phyloP scores from a whole-genome alignment of 768 basidiomycete species.

The Pleurotus djamor region DNA sequence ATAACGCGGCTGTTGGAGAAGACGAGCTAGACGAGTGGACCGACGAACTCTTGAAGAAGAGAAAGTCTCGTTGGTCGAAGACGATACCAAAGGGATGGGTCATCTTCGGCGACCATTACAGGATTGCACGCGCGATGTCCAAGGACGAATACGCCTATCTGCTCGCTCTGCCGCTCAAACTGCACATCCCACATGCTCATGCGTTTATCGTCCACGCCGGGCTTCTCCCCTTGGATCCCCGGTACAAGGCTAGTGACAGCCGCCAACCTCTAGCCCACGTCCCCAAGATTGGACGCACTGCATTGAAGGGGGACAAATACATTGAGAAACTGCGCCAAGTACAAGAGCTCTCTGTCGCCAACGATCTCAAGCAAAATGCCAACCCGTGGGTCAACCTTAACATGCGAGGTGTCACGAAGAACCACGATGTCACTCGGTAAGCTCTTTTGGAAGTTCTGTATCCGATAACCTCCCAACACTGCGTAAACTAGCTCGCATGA shows the following conservation, averaged over 20 bases:
- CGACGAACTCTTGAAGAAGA: slow-evolving; percentile 23
- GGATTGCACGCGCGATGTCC: slow-evolving; percentile 68
- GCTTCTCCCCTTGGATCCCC: slow-evolving; percentile 70
- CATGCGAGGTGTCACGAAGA: slow-evolving; percentile 53
- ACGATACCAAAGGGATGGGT: slow-evolving; percentile 69
- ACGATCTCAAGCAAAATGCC: slow-evolving; percentile 69
- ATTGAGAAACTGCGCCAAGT: slow-evolving; percentile 38
- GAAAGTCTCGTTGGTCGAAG: slow-evolving; percentile 39
- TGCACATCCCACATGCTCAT: slow-evolving; percentile 77
- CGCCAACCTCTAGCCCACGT: slow-evolving; percentile 71
- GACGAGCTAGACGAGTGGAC: slow-evolving; percentile 41
- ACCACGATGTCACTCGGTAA: slow-evolving; percentile 43
- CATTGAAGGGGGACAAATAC: slow-evolving; percentile 11
- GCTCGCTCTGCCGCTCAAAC: slow-evolving; percentile 63
- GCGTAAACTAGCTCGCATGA: slow-evolving; percentile 22
- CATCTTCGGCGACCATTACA: slow-evolving; percentile 75
- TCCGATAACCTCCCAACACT: background rate
- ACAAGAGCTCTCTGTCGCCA: slow-evolving; percentile 71
- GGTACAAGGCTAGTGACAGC: slow-evolving; percentile 39
- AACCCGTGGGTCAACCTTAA: slow-evolving; percentile 79
- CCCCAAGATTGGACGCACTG: slow-evolving; percentile 27
- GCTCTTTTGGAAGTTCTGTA: slow-evolving; percentile 6
- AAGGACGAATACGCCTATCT: slow-evolving; percentile 68
- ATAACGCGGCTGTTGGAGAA: slow-evolving; percentile 22
- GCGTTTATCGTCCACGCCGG: slow-evolving; percentile 84